Evolutionary conservation across 306 rosid genomes (phyloP).

Genomic region (Sicyos edulis): DNA sequence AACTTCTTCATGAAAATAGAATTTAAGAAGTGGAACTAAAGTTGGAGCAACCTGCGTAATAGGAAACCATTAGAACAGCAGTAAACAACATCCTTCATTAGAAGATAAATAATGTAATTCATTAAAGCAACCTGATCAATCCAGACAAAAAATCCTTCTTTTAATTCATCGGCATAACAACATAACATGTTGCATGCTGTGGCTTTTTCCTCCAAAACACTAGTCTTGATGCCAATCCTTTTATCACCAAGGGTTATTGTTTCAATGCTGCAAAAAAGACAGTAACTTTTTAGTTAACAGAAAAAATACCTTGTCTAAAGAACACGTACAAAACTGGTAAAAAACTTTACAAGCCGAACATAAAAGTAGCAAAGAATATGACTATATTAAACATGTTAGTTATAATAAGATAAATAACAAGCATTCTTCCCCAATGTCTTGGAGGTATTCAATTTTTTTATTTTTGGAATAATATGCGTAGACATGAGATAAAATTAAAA

Average conservation of each 20-base stretch:
- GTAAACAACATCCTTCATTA: conserved; percentile 14
- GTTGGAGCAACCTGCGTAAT: conserved; percentile 77
- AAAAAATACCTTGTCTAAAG: conserved; percentile 1
- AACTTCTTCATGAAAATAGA: conserved; percentile 95
- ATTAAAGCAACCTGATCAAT: conserved; percentile 77
- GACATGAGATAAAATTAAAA: neutral
- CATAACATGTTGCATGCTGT: conserved; percentile 97
- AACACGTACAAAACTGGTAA: conserved; percentile 14
- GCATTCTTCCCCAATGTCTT: neutral
- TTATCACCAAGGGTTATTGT: conserved; percentile 96
- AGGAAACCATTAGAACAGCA: conserved; percentile 9
- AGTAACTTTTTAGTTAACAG: neutral
- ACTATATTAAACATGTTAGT: neutral
- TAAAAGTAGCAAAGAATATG: neutral
- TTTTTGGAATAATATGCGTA: neutral
- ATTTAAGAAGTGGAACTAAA: conserved; percentile 88
- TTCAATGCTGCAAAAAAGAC: conserved; percentile 53
- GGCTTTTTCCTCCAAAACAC: conserved; percentile 94
- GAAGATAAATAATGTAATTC: neutral
- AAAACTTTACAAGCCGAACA: neutral
- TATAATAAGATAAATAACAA: neutral
- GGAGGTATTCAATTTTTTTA: neutral
- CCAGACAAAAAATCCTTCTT: conserved; percentile 98
- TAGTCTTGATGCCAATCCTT: conserved; percentile 92
- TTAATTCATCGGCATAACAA: conserved; percentile 93